phyloP scores from a whole-genome alignment of 257 asterid genomes.

The Salvia splendens region DNA sequence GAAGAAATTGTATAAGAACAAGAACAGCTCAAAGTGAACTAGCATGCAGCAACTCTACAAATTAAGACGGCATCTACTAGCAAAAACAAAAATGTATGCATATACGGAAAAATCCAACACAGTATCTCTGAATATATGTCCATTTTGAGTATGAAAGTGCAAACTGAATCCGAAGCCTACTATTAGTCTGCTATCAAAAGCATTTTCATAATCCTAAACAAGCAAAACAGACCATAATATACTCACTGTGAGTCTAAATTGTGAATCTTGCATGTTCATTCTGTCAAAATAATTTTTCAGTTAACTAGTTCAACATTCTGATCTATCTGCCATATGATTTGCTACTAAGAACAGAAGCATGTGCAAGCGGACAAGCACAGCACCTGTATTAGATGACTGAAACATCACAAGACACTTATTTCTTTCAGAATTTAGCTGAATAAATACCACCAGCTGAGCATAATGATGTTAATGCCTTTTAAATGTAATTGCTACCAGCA shows the following conservation, averaged over 20 bases:
- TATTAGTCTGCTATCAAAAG: background rate
- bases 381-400: background rate
- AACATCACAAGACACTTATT: background rate
- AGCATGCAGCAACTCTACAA: background rate
- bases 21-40: background rate
- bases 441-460: constrained; percentile 13
- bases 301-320: constrained; percentile 8
- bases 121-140: background rate
- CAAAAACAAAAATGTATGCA: background rate
- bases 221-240: background rate
- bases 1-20: constrained; percentile 3
- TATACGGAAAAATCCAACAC: background rate
- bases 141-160: constrained; percentile 1
- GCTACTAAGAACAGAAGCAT: background rate
- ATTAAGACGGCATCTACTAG: background rate
- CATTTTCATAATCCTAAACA: constrained; percentile 1
- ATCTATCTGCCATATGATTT: background rate
- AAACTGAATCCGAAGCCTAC: constrained; percentile 9
- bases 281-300: background rate
- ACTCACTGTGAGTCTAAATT: background rate
- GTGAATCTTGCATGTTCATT: background rate
- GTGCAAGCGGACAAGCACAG: background rate
- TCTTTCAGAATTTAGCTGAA: background rate
- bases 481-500: no score
- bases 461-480: constrained; percentile 1